A percentile compares a stretch with the other conserved stretches of the same genome.
Conservation (phyloP, 768 basidiomycete genomes). For the Naematelia aurantialba region DNA sequence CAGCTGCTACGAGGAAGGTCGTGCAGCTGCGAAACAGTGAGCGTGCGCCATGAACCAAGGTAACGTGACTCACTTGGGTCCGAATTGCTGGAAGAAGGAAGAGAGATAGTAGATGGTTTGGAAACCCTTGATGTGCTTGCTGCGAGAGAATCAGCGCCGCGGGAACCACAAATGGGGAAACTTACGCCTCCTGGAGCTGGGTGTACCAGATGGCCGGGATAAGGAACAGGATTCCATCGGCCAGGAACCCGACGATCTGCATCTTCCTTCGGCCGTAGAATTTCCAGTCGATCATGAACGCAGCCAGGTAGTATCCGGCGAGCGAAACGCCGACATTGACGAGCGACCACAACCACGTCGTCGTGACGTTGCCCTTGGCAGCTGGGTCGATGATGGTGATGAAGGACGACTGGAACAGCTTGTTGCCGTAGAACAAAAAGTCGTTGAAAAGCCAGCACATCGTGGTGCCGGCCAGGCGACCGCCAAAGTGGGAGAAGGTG, state of each 20-base stretch:
- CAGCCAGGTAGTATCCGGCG: slow-evolving; percentile 52
- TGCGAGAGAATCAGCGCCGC: neutral
- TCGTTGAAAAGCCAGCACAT: slow-evolving; percentile 52
- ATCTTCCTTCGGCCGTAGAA: slow-evolving; percentile 49
- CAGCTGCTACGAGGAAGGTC: slow-evolving; percentile 53
- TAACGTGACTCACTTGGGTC: slow-evolving; percentile 32
- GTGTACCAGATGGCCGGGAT: slow-evolving; percentile 24
- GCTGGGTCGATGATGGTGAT: slow-evolving; percentile 51
- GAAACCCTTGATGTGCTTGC: slow-evolving; percentile 49
- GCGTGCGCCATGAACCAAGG: too few species aligned
- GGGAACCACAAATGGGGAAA: neutral
- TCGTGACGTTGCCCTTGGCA: slow-evolving; percentile 46
- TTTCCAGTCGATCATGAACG: slow-evolving; percentile 53
- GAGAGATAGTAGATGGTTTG: slow-evolving; percentile 52
- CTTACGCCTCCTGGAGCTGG: slow-evolving; percentile 11
- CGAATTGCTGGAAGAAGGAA: slow-evolving; percentile 52
- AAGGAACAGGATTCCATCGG: slow-evolving; percentile 48
- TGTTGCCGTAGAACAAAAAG: slow-evolving; percentile 52
- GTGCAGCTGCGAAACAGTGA: slow-evolving; percentile 41
- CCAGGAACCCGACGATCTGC: slow-evolving; percentile 51
- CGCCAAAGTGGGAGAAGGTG: slow-evolving; percentile 49
- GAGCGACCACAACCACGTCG: slow-evolving; percentile 52
- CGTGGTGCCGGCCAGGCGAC: slow-evolving; percentile 37
- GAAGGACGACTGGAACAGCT: slow-evolving; percentile 52
- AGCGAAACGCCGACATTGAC: slow-evolving; percentile 52